Percentiles rank a stretch among this genome's conserved stretches.
Conservation (phyloP, 495 filamentous ascomycete species). For the Talaromyces proteolyticus region DNA sequence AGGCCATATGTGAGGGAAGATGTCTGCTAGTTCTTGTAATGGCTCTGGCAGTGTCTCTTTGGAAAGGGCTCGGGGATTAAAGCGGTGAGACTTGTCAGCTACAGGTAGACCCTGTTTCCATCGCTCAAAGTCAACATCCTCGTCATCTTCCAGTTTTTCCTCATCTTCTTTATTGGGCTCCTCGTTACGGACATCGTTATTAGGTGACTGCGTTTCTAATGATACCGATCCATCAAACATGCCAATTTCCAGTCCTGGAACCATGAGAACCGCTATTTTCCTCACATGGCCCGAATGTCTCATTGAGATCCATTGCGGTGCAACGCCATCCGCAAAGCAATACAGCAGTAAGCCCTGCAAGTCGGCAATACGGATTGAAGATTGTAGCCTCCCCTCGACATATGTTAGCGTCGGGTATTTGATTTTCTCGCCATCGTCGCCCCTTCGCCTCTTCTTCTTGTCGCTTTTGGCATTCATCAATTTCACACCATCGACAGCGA, state of each 20-base stretch:
- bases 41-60: constrained; percentile 53
- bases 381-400: constrained; percentile 61
- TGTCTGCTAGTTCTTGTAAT: constrained; percentile 66
- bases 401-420: constrained; percentile 74
- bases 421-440: constrained; percentile 47
- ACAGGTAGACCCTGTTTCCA: constrained; percentile 41
- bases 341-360: constrained; percentile 82
- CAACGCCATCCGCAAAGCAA: constrained; percentile 74
- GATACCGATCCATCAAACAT: constrained; percentile 75
- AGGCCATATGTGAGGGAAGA: constrained; percentile 87
- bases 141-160: constrained; percentile 15
- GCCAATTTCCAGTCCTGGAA: constrained; percentile 81
- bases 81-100: constrained; percentile 44
- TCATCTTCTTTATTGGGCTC: constrained; percentile 10
- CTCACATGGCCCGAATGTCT: constrained; percentile 67
- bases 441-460: constrained; percentile 25
- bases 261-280: constrained; percentile 89
- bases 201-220: constrained; percentile 27
- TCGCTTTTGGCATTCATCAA: constrained; percentile 4
- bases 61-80: constrained; percentile 64
- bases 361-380: constrained; percentile 69
- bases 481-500: neutral
- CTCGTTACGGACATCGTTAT: constrained; percentile 10
- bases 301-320: constrained; percentile 84
- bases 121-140: constrained; percentile 26